These are phyloP conservation scores for Fusarium newnesense DNA, from an alignment of 2,329 filamentous ascomycete species.

Conservation along the genomic window DNA sequence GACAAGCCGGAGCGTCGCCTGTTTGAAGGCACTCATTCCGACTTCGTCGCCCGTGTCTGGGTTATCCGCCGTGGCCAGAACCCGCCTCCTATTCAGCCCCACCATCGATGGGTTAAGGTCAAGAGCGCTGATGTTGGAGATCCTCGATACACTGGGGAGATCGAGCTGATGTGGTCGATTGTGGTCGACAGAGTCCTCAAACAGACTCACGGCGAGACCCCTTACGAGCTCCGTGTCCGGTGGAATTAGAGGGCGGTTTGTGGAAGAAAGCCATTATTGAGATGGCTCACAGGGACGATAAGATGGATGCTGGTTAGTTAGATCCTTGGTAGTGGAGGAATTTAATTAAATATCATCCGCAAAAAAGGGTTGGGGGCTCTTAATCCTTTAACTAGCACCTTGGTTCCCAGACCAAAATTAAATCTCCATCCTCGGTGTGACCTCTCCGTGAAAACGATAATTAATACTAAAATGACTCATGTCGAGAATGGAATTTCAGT, in stretches of 20 bases:
- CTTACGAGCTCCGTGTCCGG: background rate
- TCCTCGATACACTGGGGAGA: background rate
- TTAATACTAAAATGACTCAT: background rate
- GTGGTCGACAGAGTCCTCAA: background rate
- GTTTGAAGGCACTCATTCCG: background rate
- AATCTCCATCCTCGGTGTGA: accelerated
- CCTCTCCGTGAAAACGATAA: accelerated
- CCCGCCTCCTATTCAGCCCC: background rate
- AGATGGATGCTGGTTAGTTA: background rate
- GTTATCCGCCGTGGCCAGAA: background rate
- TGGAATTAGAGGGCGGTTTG: no score
- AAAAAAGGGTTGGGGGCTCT: background rate
- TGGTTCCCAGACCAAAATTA: background rate
- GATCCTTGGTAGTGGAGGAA: background rate
- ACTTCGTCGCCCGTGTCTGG: background rate
- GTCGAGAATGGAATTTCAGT: background rate
- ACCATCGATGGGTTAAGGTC: background rate
- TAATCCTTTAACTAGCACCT: no score
- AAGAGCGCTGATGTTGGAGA: background rate
- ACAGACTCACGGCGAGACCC: background rate
- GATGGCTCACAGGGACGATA: background rate
- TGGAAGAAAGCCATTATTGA: background rate
- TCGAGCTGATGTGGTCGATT: background rate
- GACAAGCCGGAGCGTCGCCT: background rate
- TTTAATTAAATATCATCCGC: background rate